Conservation (phyloP, 164 flowering plant genomes). For the Berberis vulgaris region DNA sequence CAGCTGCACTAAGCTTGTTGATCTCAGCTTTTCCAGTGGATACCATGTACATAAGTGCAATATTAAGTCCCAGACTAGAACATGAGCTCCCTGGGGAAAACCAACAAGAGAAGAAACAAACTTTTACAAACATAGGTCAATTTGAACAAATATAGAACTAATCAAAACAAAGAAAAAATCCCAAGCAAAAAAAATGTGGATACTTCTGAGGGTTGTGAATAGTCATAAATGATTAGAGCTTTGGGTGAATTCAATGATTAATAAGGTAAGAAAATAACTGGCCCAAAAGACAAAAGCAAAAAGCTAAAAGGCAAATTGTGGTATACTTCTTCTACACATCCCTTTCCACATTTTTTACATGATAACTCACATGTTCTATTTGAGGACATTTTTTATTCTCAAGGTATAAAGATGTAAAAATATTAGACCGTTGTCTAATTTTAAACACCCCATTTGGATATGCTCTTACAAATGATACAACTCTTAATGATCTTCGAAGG, state of each 20-base stretch:
- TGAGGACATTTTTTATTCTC: too few species aligned
- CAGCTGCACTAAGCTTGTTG: slow-evolving; percentile 35
- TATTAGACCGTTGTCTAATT: too few species aligned
- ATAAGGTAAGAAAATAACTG: not conserved
- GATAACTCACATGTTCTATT: too few species aligned
- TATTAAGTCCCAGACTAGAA: slow-evolving; percentile 54
- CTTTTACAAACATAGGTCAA: not conserved
- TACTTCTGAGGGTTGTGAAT: too few species aligned
- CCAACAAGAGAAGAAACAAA: not conserved
- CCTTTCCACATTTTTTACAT: not conserved
- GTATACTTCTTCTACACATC: not conserved
- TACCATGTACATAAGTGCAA: slow-evolving; percentile 68
- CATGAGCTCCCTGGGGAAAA: slow-evolving; percentile 33
- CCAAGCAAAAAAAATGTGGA: not conserved
- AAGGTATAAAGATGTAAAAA: too few species aligned
- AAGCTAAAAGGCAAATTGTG: not conserved
- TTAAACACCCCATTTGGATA: too few species aligned
- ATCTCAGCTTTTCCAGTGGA: slow-evolving; percentile 66
- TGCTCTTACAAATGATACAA: too few species aligned
- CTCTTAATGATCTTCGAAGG: too few species aligned
- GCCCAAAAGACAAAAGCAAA: not conserved
- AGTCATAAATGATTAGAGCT: too few species aligned
- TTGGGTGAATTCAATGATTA: too few species aligned
- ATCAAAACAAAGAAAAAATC: not conserved
- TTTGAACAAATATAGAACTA: not conserved